Evolutionary conservation across 192 early-diverging fungal genomes (phyloP), one percentile per base, ranked within the genome.

Genomic region (Haplosporangium gracile): DNA sequence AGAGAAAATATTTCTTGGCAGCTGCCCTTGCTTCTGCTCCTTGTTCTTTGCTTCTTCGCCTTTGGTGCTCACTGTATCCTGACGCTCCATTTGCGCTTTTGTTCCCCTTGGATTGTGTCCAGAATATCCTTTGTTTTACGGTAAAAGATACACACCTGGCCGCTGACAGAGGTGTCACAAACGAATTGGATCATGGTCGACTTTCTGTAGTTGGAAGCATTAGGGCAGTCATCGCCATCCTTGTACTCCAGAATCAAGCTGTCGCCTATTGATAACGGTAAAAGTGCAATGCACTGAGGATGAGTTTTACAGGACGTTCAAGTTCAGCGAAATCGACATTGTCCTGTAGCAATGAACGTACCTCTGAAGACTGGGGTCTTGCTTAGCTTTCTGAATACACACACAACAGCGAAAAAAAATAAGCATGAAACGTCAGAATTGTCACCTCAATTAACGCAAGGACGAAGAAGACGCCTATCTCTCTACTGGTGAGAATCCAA

Each of bases 81-180:
- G 13, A 26, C 5, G 29, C 13, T 34, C 26, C 47, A 36, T 53
- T 29, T 39, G 2, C 36, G 42, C 26, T 71, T 15, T 11, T 36
- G 38, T 39, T 11, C 38, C 24, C 36, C 63, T 5, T 22, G 16
- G 18, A 11, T 18, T 51, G 18, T 51, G 49, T 51, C 18, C 49
- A 51, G 49, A 51, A 51, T 51, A 22, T 51, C 49, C 4, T 51
- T 5, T 4, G 43, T 15, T 45, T 26, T 4, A 7, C 5, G 2
- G 24, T 26, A 26, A 57, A 10, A 18, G 18, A 57, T 45, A 32
- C 71, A 49, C 82, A 85, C 88, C 78, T 75, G 76, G 34, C 83
- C 83, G n/a, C 57, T 80, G 65, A 89, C 80, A 5, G 82, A 75
- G 22, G 72, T 57, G 74, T 89, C 88, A 57, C 88, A 89, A 49